These are phyloP conservation scores for Hymenoscyphus occultus DNA, from an alignment of 2,329 filamentous ascomycete species.

Conservation along the genomic window DNA sequence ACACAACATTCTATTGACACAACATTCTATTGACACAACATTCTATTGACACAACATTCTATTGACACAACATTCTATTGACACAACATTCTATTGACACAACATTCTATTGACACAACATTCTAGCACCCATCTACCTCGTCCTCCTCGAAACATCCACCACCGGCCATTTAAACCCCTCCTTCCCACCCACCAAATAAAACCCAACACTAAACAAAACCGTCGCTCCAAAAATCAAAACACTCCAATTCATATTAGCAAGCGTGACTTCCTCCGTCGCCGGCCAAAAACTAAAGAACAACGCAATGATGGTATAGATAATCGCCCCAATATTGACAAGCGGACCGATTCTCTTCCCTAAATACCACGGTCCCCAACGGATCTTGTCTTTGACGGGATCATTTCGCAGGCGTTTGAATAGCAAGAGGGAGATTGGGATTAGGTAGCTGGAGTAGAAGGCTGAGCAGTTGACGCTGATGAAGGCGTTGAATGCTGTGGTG, in stretches of 20 bases:
- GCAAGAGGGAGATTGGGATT: conserved; percentile 15
- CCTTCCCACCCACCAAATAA: conserved; percentile 43
- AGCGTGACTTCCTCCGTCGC: conserved; percentile 21
- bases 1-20: neutral
- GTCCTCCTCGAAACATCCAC: conserved; percentile 17
- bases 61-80: too few species aligned
- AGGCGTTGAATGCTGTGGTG: conserved; percentile 48
- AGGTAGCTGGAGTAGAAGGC: conserved; percentile 18
- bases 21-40: too few species aligned
- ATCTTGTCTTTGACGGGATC: conserved; percentile 12
- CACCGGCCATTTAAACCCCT: conserved; percentile 47
- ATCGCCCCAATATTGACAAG: conserved; percentile 21
- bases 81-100: too few species aligned
- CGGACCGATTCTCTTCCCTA: conserved; percentile 17
- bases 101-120: too few species aligned
- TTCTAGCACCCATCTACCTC: neutral
- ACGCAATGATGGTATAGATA: conserved; percentile 40
- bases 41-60: too few species aligned
- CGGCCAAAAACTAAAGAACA: conserved; percentile 47
- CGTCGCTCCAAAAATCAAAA: conserved; percentile 44
- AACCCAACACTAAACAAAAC: conserved; percentile 46
- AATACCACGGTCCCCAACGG: conserved; percentile 8
- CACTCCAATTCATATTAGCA: conserved; percentile 47
- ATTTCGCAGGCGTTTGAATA: conserved; percentile 14
- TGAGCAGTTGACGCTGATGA: conserved; percentile 40